phyloP scores from a whole-genome alignment of 192 early-diverging fungal species.

The Chytriomyces sp. region DNA sequence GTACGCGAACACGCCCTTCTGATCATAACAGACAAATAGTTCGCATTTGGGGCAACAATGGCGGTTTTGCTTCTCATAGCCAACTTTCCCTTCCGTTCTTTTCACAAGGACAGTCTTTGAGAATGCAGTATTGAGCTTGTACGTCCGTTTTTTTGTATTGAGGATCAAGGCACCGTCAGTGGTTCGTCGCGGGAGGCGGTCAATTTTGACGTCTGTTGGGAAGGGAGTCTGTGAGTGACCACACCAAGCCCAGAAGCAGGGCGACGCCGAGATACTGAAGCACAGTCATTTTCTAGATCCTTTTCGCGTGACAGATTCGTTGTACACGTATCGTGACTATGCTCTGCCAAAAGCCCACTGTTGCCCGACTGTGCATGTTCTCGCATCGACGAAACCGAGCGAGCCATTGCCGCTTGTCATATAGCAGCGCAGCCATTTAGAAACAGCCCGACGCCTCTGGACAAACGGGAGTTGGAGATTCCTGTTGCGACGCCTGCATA shows the following conservation, averaged over 20 bases:
- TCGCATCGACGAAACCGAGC: too few relatives aligned
- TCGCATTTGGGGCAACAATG: constrained; percentile 27
- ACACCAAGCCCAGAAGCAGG: neutral
- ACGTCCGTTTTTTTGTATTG: constrained; percentile 34
- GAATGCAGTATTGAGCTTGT: constrained; percentile 32
- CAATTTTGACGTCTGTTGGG: constrained; percentile 10
- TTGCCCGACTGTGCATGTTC: too few relatives aligned
- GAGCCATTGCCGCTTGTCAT: too few relatives aligned
- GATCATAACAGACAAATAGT: constrained; percentile 29
- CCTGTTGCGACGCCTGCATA: too few relatives aligned
- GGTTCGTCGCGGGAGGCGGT: constrained; percentile 17
- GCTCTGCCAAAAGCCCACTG: too few relatives aligned
- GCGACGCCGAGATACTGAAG: too few relatives aligned
- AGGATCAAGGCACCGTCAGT: constrained; percentile 37
- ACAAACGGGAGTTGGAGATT: too few relatives aligned
- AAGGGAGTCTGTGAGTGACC: neutral
- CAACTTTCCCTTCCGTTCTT: neutral
- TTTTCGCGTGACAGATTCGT: too few relatives aligned
- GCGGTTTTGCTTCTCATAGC: constrained; percentile 26
- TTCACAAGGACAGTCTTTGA: constrained; percentile 16
- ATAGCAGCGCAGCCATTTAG: too few relatives aligned
- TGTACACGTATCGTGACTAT: too few relatives aligned
- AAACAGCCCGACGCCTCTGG: too few relatives aligned
- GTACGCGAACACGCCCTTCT: constrained; percentile 25
- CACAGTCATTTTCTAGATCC: too few relatives aligned